Conservation (phyloP, 805 yeast genomes). For the Saccharomycopsis babjevae region DNA sequence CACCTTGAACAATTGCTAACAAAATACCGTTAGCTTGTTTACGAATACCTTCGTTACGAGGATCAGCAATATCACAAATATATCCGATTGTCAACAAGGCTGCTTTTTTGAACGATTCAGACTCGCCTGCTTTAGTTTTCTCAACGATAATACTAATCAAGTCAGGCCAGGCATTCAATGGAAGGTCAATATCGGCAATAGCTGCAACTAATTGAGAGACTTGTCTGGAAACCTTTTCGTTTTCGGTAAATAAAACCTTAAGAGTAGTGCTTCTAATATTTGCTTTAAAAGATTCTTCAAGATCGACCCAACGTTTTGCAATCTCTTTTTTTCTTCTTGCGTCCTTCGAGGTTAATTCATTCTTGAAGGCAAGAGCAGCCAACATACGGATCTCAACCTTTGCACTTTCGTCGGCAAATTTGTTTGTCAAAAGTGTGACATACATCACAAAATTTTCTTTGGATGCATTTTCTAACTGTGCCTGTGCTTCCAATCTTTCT, state of each 20-base stretch:
- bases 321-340: constrained; percentile 43
- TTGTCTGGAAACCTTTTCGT: constrained; percentile 73
- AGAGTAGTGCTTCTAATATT: constrained; percentile 61
- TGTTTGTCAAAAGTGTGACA: constrained; percentile 57
- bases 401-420: constrained; percentile 53
- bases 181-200: constrained; percentile 91
- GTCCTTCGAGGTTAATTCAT: constrained; percentile 80
- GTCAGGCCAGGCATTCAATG: constrained; percentile 80
- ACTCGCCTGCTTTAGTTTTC: constrained; percentile 71
- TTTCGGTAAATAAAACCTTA: constrained; percentile 50
- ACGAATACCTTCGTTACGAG: constrained; percentile 62
- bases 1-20: constrained; percentile 95
- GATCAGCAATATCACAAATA: constrained; percentile 91
- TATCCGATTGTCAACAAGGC: constrained; percentile 86
- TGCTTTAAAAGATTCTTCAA: constrained; percentile 44
- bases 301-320: constrained; percentile 63
- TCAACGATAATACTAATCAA: constrained; percentile 76
- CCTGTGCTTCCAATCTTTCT: constrained; percentile 68
- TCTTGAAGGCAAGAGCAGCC: constrained; percentile 82
- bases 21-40: constrained; percentile 85
- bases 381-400: constrained; percentile 79
- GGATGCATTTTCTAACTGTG: constrained; percentile 61
- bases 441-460: constrained; percentile 68
- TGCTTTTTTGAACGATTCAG: constrained; percentile 74
- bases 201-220: constrained; percentile 95